Conservation (phyloP, 148 eudicot genomes). For the Rheum nobile region DNA sequence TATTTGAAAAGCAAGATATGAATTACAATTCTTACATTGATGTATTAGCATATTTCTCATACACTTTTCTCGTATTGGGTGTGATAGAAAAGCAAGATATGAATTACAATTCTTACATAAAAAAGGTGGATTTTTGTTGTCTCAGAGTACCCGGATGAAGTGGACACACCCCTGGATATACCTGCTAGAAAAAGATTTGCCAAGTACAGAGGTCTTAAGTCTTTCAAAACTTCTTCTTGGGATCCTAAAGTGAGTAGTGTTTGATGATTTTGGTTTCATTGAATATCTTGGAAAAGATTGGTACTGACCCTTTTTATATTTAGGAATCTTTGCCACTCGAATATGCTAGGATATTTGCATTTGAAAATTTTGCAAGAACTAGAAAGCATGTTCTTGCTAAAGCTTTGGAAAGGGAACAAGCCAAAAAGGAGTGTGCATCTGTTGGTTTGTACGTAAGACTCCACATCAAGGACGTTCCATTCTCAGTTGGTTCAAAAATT, state of each 20-base stretch:
- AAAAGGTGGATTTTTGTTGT: constrained; percentile 9
- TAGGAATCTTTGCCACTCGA: constrained; percentile 91
- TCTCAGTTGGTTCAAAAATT: constrained; percentile 48
- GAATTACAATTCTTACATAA: not conserved
- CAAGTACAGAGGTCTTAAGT: constrained; percentile 87
- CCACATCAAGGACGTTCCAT: constrained; percentile 58
- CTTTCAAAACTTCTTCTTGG: constrained; percentile 95
- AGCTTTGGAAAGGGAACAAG: constrained; percentile 51
- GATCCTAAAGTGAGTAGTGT: constrained; percentile 67
- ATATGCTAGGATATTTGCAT: constrained; percentile 72
- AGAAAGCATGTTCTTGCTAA: constrained; percentile 79
- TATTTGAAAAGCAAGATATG: too few species aligned
- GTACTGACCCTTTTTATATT: constrained; percentile 3
- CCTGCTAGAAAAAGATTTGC: constrained; percentile 92
- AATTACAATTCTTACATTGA: too few species aligned
- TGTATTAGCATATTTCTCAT: not conserved
- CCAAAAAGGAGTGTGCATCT: constrained; percentile 28
- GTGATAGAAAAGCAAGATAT: not conserved
- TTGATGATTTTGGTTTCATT: not conserved
- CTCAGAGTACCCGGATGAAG: constrained; percentile 93
- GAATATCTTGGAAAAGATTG: not conserved
- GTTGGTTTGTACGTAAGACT: constrained; percentile 64
- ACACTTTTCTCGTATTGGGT: not conserved
- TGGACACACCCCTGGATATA: constrained; percentile 80
- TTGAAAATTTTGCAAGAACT: constrained; percentile 78